phyloP scores from a whole-genome alignment of 2,329 filamentous ascomycete species.

The Xylaria sp. region DNA sequence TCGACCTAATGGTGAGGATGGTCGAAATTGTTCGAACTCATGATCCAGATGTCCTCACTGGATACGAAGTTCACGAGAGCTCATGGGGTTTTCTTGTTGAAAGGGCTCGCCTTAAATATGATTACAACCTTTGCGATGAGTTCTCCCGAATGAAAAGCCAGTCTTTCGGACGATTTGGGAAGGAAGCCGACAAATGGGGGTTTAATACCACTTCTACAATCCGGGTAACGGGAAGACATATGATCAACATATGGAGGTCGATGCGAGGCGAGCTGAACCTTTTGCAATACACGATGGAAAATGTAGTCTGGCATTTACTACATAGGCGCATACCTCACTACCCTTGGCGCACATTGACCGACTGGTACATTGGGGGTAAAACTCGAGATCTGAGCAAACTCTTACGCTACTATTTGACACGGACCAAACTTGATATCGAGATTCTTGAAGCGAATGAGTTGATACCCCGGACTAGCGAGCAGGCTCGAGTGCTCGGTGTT shows the following conservation, averaged over 20 bases:
- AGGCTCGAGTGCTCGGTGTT: constrained; percentile 89
- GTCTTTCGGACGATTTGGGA: constrained; percentile 85
- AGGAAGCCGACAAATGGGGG: constrained; percentile 89
- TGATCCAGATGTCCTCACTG: constrained; percentile 93
- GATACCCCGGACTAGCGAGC: constrained; percentile 89
- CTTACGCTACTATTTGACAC: constrained; percentile 78
- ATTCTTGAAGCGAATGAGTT: constrained; percentile 92
- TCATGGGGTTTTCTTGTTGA: constrained; percentile 98
- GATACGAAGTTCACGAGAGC: constrained; percentile 91
- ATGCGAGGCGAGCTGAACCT: constrained; percentile 94
- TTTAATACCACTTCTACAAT: constrained; percentile 95
- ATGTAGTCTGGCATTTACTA: constrained; percentile 90
- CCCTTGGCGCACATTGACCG: constrained; percentile 79
- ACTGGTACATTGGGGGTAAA: constrained; percentile 80
- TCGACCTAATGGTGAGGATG: constrained; percentile 86
- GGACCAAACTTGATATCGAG: constrained; percentile 85
- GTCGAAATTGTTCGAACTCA: constrained; percentile 84
- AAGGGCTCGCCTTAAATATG: constrained; percentile 84
- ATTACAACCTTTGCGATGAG: constrained; percentile 90
- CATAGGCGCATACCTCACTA: constrained; percentile 92
- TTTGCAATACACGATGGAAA: constrained; percentile 95
- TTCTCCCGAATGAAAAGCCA: constrained; percentile 88
- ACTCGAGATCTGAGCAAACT: constrained; percentile 78
- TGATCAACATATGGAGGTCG: constrained; percentile 96
- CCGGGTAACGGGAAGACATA: constrained; percentile 90